Base-by-base conservation (phyloP, 176 grass and related monocot genomes). In the Avena insularis region DNA sequence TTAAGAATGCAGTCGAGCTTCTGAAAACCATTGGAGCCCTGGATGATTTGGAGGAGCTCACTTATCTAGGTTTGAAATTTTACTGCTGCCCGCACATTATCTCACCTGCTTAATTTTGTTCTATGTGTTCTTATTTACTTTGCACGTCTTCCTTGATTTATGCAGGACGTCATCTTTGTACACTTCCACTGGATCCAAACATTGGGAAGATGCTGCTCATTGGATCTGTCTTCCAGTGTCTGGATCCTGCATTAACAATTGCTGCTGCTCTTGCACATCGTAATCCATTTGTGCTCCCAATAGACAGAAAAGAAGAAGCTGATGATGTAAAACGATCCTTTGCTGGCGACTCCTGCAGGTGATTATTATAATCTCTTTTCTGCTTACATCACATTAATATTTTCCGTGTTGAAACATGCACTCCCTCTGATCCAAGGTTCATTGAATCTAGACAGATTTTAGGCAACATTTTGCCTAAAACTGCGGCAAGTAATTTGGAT, bases 171-270 rank as follows among this genome's bases (percentile, higher is more conserved):
- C 96, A 98, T 94, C 93, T 98, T 63, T 95, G 88, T 84, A 94
- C 79, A 17, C 86, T 98, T 71, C 93, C 96, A 53, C 67, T 98
- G 87, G 96, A 98, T 82, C 96, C 96, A 77, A 98, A 98, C 79
- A 91, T 95, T 75, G 96, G 96, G 68, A 98, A 98, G 83, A 98
- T 98, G 96, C 83, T 98, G 36, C 89, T 98, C 66, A 92, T 98
- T 57, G 96, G 93, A 87, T 94, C 92, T 75, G 88, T 95, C 72
- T 98, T 98, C 81, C 96, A 98, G 75, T 98, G 96, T 68, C 75
- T 98, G 60, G 92, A 95, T 86, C 92, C 96, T 77, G 92, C 92
- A 80, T 83, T 98, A 68, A 98, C 90, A 80, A 98, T 98, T 79
- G 96, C 96, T 83, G 90, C 96, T 84, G 92, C 93, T 88, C 90